Evolutionary conservation across 23 red algal genomes (phyloP), one percentile per base, ranked within the genome.

Genomic region (Gracilaria vermiculophylla): DNA sequence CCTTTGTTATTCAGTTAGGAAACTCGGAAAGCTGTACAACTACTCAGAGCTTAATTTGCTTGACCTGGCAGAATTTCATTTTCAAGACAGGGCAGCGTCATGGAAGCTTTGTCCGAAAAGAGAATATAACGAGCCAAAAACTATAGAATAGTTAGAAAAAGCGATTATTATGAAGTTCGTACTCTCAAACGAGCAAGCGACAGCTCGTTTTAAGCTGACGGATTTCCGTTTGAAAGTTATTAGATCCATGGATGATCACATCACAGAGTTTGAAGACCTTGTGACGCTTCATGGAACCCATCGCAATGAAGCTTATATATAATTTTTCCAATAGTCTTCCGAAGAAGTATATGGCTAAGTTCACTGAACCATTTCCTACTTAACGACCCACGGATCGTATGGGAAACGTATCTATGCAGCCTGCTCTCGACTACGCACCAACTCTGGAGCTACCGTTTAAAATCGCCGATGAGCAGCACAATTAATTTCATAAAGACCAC

Each of bases 161-260:
- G 60, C 58, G 21, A 85, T 69, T 37, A 85, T 69, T 48, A 14
- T 32, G 19, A 43, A 85, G 31, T 85, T 85, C 35, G 58, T 85
- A 10, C 3, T 60, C 14, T 14, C 80, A 27, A 58, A 81, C 67
- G 82, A 86, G 2, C 44, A 52, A 41, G 82, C 43, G 19, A 69
- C 25, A 15, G 82, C 82, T 74, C 11, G 37, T 24, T n/a, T 71
- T 8, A 71, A 71, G 24, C 82, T 57, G 9, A 51, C 74, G 62
- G 60, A 83, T 20, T 14, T 83, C 41, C 69, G 35, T 24, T 16
- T 71, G 65, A 86, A 75, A 40, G 82, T 47, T 23, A 5, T 3
- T 8, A 15, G 12, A 64, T 28, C 20, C 51, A 29, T 86, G 8
- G 61, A 86, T 42, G 64, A 86, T 6, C 82, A 86, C 43, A 36